Percentiles rank a stretch among this genome's conserved stretches.
Evolutionary conservation across 352 stramenopile genomes (phyloP).

Genomic region (Globisporangium echinulatum): DNA sequence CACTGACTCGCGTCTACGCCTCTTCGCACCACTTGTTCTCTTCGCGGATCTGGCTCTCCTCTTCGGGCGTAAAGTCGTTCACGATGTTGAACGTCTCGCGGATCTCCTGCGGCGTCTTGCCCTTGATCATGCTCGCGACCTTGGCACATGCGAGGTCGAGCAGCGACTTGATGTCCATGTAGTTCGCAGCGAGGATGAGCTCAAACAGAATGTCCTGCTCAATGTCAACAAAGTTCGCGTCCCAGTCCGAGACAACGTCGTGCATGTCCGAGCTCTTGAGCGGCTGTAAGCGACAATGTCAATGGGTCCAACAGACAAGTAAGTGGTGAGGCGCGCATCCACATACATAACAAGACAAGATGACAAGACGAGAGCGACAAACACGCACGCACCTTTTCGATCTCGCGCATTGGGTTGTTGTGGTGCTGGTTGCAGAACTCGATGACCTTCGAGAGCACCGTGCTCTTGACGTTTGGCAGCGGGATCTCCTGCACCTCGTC

Average conservation of each 20-base stretch:
- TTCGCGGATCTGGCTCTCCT: conserved; percentile 98
- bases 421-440: conserved; percentile 96
- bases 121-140: conserved; percentile 92
- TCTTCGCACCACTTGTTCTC: conserved; percentile 99
- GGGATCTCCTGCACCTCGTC: conserved; percentile 96
- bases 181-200: conserved; percentile 99
- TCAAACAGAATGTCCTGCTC: conserved; percentile 99
- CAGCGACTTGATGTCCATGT: conserved; percentile 99
- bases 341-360: neutral
- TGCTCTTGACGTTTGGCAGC: conserved; percentile 96
- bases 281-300: conserved; percentile 43
- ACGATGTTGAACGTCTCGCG: conserved; percentile 99
- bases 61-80: conserved; percentile 99
- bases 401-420: conserved; percentile 97
- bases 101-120: conserved; percentile 99
- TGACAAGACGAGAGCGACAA: neutral
- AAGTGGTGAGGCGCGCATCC: neutral
- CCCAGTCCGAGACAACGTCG: conserved; percentile 99
- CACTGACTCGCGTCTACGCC: conserved; percentile 57
- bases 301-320: neutral
- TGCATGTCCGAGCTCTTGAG: conserved; percentile 98
- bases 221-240: conserved; percentile 99
- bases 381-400: conserved; percentile 90
- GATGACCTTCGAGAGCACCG: conserved; percentile 96
- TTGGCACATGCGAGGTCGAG: conserved; percentile 91